These are phyloP conservation scores for Sporothrix phasma DNA, from an alignment of 2,329 filamentous ascomycete species.

Conservation along the genomic window DNA sequence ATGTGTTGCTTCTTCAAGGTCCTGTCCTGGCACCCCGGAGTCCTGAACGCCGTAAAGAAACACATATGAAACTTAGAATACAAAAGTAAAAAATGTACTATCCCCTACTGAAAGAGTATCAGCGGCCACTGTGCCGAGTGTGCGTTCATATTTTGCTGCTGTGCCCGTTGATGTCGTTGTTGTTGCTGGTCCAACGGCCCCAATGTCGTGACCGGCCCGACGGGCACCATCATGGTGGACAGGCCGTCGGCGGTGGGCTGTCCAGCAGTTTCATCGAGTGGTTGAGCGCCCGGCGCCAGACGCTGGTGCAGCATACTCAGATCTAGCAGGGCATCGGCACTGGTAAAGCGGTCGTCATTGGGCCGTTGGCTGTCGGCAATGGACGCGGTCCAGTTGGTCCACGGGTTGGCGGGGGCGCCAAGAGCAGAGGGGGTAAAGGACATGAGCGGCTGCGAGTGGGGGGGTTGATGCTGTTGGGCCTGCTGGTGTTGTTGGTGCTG, in stretches of 20 bases:
- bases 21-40: background rate
- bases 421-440: constrained; percentile 15
- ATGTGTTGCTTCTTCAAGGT: background rate
- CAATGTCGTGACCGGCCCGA: background rate
- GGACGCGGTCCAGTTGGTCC: constrained; percentile 46
- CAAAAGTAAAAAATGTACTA: no score
- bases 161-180: background rate
- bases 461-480: background rate
- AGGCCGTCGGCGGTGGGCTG: background rate
- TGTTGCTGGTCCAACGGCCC: background rate
- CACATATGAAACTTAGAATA: background rate
- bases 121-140: constrained; percentile 16
- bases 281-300: constrained; percentile 6
- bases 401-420: constrained; percentile 31
- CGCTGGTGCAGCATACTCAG: constrained; percentile 29
- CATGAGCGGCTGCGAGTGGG: background rate
- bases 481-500: background rate
- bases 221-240: background rate
- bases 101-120: constrained; percentile 13
- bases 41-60: background rate
- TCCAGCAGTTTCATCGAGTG: no score
- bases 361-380: constrained; percentile 35
- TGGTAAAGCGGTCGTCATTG: constrained; percentile 32
- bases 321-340: constrained; percentile 39
- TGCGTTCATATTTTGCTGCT: background rate